Evolutionary conservation across 345 rosid species (phyloP).

Genomic region (Hevea brasiliensis): DNA sequence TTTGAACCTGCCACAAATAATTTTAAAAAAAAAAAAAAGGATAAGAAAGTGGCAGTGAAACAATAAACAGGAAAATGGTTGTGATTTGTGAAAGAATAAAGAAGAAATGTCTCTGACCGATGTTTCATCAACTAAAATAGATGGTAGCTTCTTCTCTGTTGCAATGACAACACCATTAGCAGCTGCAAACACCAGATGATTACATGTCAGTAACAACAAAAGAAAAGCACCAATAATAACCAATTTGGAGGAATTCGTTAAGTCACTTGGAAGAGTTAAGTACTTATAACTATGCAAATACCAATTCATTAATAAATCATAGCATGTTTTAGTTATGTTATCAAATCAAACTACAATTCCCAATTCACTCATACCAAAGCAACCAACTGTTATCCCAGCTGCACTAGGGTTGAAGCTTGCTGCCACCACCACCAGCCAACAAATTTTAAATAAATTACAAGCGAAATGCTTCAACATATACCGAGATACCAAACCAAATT

Average conservation of each 20-base stretch:
- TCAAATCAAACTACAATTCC: neutral
- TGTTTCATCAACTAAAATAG: conserved; percentile 87
- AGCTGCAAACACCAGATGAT: conserved; percentile 47
- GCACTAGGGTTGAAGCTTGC: neutral
- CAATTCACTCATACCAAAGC: neutral
- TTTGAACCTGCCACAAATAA: conserved; percentile 66
- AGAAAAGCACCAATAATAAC: neutral
- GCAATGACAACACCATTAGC: conserved; percentile 95
- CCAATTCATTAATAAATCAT: neutral
- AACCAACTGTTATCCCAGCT: neutral
- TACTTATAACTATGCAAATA: neutral
- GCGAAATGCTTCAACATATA: too few relatives aligned
- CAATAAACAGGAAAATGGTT: neutral
- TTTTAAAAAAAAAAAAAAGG: neutral
- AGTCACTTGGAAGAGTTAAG: neutral
- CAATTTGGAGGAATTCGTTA: neutral
- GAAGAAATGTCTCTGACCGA: conserved; percentile 53
- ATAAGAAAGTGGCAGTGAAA: neutral
- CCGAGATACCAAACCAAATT: too few relatives aligned
- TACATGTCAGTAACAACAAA: neutral
- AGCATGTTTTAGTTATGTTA: neutral
- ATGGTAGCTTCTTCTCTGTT: conserved; percentile 85
- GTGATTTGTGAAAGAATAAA: neutral
- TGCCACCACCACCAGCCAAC: too few relatives aligned
- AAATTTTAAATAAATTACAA: too few relatives aligned